These are phyloP conservation scores for Epichloe coenophiala DNA, from an alignment of 2,329 filamentous ascomycete genomes.

Conservation along the genomic window DNA sequence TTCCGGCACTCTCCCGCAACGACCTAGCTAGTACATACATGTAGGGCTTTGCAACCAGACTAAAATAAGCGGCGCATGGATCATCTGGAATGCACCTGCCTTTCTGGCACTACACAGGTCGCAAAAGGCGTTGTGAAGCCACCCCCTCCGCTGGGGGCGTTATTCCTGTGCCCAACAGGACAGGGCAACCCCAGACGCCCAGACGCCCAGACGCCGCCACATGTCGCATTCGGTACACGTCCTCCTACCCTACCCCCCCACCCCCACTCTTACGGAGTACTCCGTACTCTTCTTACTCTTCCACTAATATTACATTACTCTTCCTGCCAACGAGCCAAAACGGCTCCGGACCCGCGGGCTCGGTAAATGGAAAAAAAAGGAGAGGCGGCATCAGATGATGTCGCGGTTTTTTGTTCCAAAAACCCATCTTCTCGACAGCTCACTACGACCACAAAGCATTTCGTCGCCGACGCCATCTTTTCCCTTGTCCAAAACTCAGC, in stretches of 20 bases:
- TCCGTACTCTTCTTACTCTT: too few relatives aligned
- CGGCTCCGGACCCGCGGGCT: background rate
- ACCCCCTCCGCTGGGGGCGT: background rate
- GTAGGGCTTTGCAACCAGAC: slow-evolving; percentile 5
- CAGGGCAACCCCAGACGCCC: background rate
- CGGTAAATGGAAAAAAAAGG: background rate
- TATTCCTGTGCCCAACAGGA: background rate
- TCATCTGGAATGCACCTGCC: background rate
- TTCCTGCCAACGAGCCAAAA: background rate
- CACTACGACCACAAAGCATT: background rate
- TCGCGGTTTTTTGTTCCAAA: background rate
- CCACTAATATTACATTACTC: too few relatives aligned
- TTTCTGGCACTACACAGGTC: too few relatives aligned
- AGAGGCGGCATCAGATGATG: background rate
- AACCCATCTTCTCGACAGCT: background rate
- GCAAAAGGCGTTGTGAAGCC: background rate
- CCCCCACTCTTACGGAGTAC: too few relatives aligned
- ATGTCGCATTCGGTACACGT: background rate
- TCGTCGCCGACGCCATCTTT: background rate
- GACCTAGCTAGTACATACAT: slow-evolving; percentile 3
- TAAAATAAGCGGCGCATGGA: background rate
- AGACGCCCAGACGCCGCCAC: background rate
- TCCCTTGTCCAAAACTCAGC: too few relatives aligned
- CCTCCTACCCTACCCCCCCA: too few relatives aligned
- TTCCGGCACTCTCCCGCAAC: slow-evolving; percentile 18